Conservation (phyloP, 345 rosid genomes). For the Moringa oleifera region DNA sequence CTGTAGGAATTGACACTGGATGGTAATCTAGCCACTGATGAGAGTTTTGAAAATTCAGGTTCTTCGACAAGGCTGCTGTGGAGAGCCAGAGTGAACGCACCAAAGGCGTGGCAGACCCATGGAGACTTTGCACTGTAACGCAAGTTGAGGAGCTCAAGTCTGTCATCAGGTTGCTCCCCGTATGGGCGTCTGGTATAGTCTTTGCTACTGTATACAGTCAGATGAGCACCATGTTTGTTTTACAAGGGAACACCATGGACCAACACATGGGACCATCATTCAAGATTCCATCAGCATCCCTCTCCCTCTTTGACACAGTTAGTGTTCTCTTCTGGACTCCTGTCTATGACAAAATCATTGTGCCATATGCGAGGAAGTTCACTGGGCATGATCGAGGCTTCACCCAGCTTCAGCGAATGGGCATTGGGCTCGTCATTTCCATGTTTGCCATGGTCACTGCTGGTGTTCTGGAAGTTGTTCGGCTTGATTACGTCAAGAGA, state of each 20-base stretch:
- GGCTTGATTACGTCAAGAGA: constrained; percentile 44
- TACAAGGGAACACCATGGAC: constrained; percentile 92
- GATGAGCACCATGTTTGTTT: constrained; percentile 89
- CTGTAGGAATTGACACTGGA: not conserved
- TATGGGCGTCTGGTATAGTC: constrained; percentile 90
- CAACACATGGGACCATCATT: constrained; percentile 76
- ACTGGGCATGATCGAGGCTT: constrained; percentile 79
- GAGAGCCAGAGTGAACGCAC: constrained; percentile 41
- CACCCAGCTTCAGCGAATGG: constrained; percentile 94
- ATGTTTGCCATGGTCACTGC: constrained; percentile 68
- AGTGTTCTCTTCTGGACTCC: constrained; percentile 93
- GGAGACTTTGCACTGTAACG: constrained; percentile 88
- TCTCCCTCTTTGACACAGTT: constrained; percentile 73
- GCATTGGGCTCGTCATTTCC: constrained; percentile 80
- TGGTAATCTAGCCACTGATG: not conserved
- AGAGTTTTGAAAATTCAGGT: constrained; percentile 31
- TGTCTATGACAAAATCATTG: constrained; percentile 60
- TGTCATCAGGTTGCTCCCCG: constrained; percentile 63
- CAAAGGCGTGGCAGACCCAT: constrained; percentile 46
- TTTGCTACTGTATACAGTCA: constrained; percentile 80
- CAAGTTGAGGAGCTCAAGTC: constrained; percentile 93
- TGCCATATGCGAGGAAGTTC: constrained; percentile 55
- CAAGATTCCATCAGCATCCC: constrained; percentile 85
- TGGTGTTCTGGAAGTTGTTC: constrained; percentile 58
- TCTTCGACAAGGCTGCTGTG: constrained; percentile 92